Evolutionary conservation across 2,329 filamentous ascomycete species (phyloP), one percentile per base, ranked within the genome.

Genomic region (Aureobasidium leucospermi): DNA sequence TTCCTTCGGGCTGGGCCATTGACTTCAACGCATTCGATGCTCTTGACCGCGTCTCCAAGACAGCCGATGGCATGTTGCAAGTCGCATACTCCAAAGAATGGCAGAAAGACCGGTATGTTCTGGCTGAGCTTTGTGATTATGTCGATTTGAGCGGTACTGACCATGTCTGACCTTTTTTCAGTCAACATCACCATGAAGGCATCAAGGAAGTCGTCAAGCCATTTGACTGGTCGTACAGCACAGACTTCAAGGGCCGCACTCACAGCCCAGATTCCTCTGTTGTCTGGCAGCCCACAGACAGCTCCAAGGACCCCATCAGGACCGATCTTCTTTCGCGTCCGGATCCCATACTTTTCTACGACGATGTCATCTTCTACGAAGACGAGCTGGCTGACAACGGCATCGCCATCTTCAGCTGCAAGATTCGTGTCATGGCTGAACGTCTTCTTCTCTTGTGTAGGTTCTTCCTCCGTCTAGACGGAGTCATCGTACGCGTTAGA

Each of bases 351-450:
- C 77, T 96, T 5, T 96, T 97, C 80, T 96, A 95, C 71, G 93
- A 97, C 75, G 91, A 97, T 67, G 90, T 99, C 41, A 85, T 96
- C 67, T 81, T 99, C 49, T 99, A 96, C 73, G 94, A 99, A 77
- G 95, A 95, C 75, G 94, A 99, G 78, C 83, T 99, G 48, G 94
- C 96, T 62, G 94, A 99, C 74, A 99, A 99, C 70, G 94, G 94
- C 62, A 94, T 97, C 66, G 90, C 90, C 32, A 82, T 96, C 70
- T 80, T 95, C 61, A 95, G 87, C 63, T 90, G 88, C 74, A 99
- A 99, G 78, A 78, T 97, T 53, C 82, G 94, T 61, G 93, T 97
- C 60, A 96, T 97, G 86, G 90, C 92, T 59, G 84, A 87, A 67
- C 81, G 94, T 59, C 85, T 99, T 75, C 80, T 99, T 59, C 79